Base-by-base conservation (phyloP, 345 rosid genomes). In the Rhizophora apiculata region DNA sequence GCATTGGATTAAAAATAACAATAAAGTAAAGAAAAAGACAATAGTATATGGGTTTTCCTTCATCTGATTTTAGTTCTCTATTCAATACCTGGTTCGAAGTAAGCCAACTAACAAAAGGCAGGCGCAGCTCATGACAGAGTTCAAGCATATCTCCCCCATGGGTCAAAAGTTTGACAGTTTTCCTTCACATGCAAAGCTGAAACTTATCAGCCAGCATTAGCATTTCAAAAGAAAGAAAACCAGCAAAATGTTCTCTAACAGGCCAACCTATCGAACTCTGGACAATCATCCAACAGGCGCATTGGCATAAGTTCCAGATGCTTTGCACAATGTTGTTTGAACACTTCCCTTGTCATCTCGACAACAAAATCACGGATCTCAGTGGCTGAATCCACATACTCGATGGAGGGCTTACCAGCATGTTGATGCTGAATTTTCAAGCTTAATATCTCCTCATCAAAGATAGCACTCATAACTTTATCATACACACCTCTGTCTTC, bases 71-170 rank as follows among this genome's bases (percentile, higher is more conserved):
- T 24, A 62, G 59, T 64, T 60, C 70, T 43, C 31, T 55, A 70
- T 62, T n/a, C 56, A 67, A 20, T 79, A 94, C 97, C 98, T 89
- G 96, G 60, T 85, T 87, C 67, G 53, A 78, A 59, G 81, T 75
- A 34, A 83, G 83, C 98, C 96, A 94, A 63, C 76, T 77, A 75
- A 81, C 88, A 83, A 91, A 94, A 64, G 97, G 96, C 75, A 85
- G 72, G 48, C 98, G 96, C 70, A 94, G 79, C 85, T 94, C 98
- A 63, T 84, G 84, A 79, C 96, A 87, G 79, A 94, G 93, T 74
- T 89, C 98, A 75, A 94, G 86, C 81, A 94, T 79, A 79, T 94
- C 95, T 70, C 98, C 98, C 72, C 97, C 98, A 70, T 76, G 86
- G 65, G 85, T 85, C 83, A 94, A 81, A 80, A 94, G 90, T 75